These are phyloP conservation scores for Podila clonocystis DNA, from an alignment of 192 early-diverging fungal species.

Conservation along the genomic window DNA sequence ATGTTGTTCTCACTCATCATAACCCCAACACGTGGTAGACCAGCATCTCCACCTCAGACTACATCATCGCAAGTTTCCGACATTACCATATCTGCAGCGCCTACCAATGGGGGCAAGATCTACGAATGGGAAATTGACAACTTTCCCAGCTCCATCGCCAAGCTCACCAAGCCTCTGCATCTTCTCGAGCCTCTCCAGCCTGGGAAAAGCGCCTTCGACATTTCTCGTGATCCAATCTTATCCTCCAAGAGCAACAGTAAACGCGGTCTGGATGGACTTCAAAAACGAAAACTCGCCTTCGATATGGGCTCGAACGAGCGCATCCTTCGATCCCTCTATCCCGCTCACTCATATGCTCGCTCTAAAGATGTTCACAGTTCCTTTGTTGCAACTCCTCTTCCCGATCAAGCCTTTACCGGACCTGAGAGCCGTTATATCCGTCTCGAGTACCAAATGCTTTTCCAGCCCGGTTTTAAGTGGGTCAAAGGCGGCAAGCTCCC, in stretches of 20 bases:
- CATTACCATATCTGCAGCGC: background rate
- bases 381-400: constrained; percentile 21
- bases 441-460: constrained; percentile 58
- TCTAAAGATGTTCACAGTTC: constrained; percentile 17
- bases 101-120: background rate
- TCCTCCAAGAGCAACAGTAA: background rate
- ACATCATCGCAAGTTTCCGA: background rate
- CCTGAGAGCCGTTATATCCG: constrained; percentile 25
- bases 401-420: constrained; percentile 18
- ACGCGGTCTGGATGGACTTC: background rate
- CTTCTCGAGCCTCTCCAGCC: background rate
- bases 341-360: constrained; percentile 23
- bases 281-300: background rate
- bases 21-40: background rate
- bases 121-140: constrained; percentile 17
- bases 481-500: constrained; percentile 69
- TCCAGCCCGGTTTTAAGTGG: constrained; percentile 61
- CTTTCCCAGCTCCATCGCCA: constrained; percentile 9
- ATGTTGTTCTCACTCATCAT: no score
- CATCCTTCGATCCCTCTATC: constrained; percentile 39
- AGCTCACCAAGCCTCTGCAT: constrained; percentile 13
- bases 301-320: background rate
- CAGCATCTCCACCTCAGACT: background rate
- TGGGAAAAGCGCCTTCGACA: constrained; percentile 25
- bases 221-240: constrained; percentile 11